Percentiles rank a stretch among this genome's conserved stretches.
Evolutionary conservation across 495 filamentous ascomycete genomes (phyloP).

Genomic region (Talaromyces thailandensis): DNA sequence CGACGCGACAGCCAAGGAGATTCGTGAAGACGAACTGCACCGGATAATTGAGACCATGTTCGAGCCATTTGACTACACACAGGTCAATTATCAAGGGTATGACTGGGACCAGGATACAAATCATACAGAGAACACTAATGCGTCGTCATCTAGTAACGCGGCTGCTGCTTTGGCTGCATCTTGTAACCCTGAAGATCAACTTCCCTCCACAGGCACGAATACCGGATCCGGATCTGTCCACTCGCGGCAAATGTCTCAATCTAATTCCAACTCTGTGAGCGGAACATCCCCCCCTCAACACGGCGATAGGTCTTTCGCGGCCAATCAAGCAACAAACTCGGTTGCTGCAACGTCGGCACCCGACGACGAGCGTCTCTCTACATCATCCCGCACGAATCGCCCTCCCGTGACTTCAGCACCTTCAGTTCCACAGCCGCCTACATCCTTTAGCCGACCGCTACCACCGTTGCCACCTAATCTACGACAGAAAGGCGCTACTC

Average conservation of each 20-base stretch:
- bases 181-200: conserved; percentile 33
- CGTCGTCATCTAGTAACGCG: conserved; percentile 1
- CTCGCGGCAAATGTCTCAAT: conserved; percentile 30
- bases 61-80: conserved; percentile 90
- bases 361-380: conserved; percentile 15
- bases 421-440: conserved; percentile 15
- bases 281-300: conserved; percentile 20
- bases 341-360: conserved; percentile 23
- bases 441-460: conserved; percentile 29
- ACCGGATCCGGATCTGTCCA: conserved; percentile 13
- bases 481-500: conserved; percentile 26
- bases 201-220: conserved; percentile 21
- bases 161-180: conserved; percentile 7
- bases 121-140: background rate
- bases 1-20: conserved; percentile 92
- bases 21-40: conserved; percentile 88
- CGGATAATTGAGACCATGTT: conserved; percentile 92
- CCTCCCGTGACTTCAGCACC: conserved; percentile 6
- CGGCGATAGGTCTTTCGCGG: conserved; percentile 16
- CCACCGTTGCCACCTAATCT: conserved; percentile 15
- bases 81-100: conserved; percentile 57
- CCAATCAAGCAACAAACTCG: conserved; percentile 17
- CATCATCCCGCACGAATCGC: conserved; percentile 8
- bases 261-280: conserved; percentile 24
- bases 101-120: conserved; percentile 7